Evolutionary conservation across 2,329 filamentous ascomycete genomes (phyloP), one percentile per base, ranked within the genome.

Genomic region (Neoascochyta sp.): DNA sequence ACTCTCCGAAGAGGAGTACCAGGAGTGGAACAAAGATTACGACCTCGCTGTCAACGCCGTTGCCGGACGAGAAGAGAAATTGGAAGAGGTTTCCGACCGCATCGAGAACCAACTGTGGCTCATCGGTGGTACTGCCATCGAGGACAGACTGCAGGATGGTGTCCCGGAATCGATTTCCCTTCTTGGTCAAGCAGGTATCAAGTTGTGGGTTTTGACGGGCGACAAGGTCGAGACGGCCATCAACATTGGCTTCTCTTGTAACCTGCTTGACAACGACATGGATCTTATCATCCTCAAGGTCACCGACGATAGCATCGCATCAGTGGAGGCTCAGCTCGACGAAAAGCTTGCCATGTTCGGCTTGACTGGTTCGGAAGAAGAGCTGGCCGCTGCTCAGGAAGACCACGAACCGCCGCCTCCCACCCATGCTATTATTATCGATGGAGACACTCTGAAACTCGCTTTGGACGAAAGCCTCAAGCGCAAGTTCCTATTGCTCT

Each of bases 201-300:
- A 98, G 66, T 77, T 98, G 6, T 98, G 92, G 92, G 92, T 98
- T 31, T 70, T 98, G 44, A 98, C 92, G 10, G 92, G 93, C 43
- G 92, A 98, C 73, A 98, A 96, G 66, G 90, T 96, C 17, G 92
- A 98, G 67, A 98, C 92, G 14, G 92, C 93, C 35, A 98, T 98
- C 78, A 98, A 98, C 67, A 98, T 98, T 57, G 92, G 92, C 3
- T 98, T 96, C 66, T 98, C 93, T 8, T 98, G 93, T 70, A 98
- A 98, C 51, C 74, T 98, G 17, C 76, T 98, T 32, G 88, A 90
- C 65, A 98, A 95, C 63, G 86, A 95, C 47, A 95, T 98, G 92
- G 92, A 98, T 48, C 70, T 98, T 40, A 85, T 98, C 43, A 79
- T 94, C 27, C 74, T 98, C 49, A 93, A 93, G 57, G 75, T 92